A percentile compares a stretch with the other conserved stretches of the same genome.
phyloP scores from a whole-genome alignment of 1,139 yeast species.

The Debaryomyces fabryi region DNA sequence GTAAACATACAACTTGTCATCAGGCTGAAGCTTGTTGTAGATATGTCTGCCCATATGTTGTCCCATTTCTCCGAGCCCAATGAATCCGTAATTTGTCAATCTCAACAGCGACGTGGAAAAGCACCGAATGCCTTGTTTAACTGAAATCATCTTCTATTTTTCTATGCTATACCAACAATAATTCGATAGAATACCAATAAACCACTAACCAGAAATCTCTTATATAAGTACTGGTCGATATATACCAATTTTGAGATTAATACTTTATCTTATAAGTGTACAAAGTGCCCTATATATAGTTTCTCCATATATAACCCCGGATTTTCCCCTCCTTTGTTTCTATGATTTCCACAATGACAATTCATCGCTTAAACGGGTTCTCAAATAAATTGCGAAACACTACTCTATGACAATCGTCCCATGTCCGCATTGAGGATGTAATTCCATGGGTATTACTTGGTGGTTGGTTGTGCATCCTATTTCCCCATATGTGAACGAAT shows the following conservation, averaged over 20 bases:
- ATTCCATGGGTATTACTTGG: constrained; percentile 1
- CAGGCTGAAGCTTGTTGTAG: constrained; percentile 41
- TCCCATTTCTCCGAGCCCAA: constrained; percentile 66
- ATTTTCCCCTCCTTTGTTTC: constrained; percentile 4
- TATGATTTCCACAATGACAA: neutral
- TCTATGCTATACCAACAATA: neutral
- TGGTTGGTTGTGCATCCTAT: neutral
- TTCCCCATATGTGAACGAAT: neutral
- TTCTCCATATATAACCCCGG: constrained; percentile 6
- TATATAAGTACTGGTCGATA: neutral
- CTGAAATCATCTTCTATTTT: neutral
- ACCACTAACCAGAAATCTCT: neutral
- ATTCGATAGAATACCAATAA: neutral
- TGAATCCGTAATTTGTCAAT: constrained; percentile 47
- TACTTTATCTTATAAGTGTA: neutral
- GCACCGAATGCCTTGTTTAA: neutral
- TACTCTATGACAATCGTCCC: neutral
- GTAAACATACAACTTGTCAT: constrained; percentile 47
- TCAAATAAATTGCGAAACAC: neutral
- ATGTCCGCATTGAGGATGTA: neutral
- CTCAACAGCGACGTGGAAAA: constrained; percentile 3
- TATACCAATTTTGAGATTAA: neutral
- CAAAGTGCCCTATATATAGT: neutral
- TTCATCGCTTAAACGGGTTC: neutral
- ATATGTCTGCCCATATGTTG: constrained; percentile 62